phyloP scores from a whole-genome alignment of 441 rosid species.

The Oxalis stricta region DNA sequence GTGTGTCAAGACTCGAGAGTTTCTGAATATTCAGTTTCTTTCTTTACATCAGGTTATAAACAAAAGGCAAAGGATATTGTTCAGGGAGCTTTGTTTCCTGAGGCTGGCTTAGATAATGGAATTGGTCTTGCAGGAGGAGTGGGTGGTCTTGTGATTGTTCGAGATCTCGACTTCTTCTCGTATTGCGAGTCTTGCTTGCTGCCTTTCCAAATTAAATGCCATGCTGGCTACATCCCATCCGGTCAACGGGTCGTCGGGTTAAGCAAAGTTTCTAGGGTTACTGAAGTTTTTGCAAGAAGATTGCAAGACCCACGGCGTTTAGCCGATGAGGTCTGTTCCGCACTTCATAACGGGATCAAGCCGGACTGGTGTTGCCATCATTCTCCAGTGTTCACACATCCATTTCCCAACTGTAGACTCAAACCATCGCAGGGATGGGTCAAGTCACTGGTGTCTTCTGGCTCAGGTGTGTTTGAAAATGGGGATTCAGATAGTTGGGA shows the following conservation, averaged over 20 bases:
- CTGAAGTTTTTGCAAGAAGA: conserved; percentile 74
- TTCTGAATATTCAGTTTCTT: neutral
- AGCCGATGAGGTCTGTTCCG: conserved; percentile 64
- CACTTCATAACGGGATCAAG: conserved; percentile 61
- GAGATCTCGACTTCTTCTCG: conserved; percentile 82
- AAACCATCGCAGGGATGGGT: conserved; percentile 46
- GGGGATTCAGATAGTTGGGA: conserved; percentile 45
- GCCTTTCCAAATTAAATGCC: conserved; percentile 80
- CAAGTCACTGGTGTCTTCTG: conserved; percentile 38
- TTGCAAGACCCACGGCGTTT: conserved; percentile 83
- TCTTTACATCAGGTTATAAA: conserved; percentile 57
- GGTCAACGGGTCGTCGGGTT: conserved; percentile 71
- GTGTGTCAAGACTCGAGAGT: too few relatives aligned
- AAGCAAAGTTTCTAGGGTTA: conserved; percentile 85
- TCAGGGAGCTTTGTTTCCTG: conserved; percentile 86
- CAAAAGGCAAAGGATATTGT: conserved; percentile 59
- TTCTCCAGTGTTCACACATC: conserved; percentile 73
- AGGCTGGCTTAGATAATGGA: conserved; percentile 60
- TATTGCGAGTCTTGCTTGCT: conserved; percentile 90
- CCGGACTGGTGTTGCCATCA: conserved; percentile 83
- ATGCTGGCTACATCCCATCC: conserved; percentile 79
- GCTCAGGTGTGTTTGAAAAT: conserved; percentile 66
- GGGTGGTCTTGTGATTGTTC: conserved; percentile 82
- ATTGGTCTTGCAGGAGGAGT: conserved; percentile 83
- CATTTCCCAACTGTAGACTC: conserved; percentile 45